Evolutionary conservation across 371 early-diverging fungal genomes (phyloP).

Genomic region (Catenaria anguillulae): DNA sequence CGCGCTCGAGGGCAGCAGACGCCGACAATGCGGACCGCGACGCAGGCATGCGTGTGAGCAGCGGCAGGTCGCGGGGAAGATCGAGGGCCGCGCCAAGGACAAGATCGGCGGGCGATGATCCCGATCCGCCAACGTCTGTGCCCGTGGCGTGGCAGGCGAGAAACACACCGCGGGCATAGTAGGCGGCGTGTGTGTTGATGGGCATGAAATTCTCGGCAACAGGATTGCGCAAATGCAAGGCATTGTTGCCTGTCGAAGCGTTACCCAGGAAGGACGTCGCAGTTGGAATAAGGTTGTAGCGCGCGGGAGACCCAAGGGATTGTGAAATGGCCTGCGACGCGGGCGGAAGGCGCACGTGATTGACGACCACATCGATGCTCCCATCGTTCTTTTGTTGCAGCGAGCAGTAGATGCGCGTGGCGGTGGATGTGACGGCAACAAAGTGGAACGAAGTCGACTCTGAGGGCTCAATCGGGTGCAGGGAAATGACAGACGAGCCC

Average conservation of each 20-base stretch:
- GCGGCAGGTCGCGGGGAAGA: not conserved
- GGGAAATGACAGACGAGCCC: slow-evolving; percentile 37
- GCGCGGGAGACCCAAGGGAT: not conserved
- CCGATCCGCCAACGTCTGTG: too few relatives aligned
- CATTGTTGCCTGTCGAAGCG: too few relatives aligned
- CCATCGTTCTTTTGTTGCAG: too few relatives aligned
- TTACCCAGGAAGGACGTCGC: too few relatives aligned
- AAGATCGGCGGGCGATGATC: too few relatives aligned
- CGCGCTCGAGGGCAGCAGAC: not conserved
- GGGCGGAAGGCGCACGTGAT: slow-evolving; percentile 56
- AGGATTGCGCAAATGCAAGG: too few relatives aligned
- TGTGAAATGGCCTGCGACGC: slow-evolving; percentile 11
- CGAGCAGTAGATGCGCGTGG: slow-evolving; percentile 8
- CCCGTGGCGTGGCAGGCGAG: not conserved
- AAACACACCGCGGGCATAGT: not conserved
- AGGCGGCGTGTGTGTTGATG: not conserved
- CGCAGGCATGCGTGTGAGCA: too few relatives aligned
- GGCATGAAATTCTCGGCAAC: not conserved
- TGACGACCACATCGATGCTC: too few relatives aligned
- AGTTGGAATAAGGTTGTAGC: not conserved
- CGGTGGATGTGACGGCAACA: slow-evolving; percentile 46
- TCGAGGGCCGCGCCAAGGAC: not conserved
- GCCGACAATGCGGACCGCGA: too few relatives aligned
- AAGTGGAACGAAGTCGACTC: slow-evolving; percentile 49
- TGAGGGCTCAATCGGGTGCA: slow-evolving; percentile 41